Evolutionary conservation across 1,284 basidiomycete species (phyloP).

Genomic region (Rhodotorula sp.): DNA sequence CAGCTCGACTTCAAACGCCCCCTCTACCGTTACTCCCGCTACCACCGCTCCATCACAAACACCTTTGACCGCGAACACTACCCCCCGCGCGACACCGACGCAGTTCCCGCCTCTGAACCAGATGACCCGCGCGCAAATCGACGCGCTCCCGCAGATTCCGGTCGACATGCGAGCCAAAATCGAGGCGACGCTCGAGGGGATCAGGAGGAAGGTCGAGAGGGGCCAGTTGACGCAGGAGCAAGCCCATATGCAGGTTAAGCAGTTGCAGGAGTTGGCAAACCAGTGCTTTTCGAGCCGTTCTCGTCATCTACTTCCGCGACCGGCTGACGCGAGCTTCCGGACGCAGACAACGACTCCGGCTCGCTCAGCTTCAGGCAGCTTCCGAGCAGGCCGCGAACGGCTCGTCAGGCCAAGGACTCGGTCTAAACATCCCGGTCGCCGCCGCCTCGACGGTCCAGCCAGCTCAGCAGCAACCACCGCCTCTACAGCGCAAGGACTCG

Average conservation of each 20-base stretch:
- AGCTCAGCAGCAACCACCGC: background rate
- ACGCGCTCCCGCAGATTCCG: slow-evolving; percentile 27
- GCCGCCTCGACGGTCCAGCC: background rate
- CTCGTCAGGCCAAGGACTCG: slow-evolving; percentile 17
- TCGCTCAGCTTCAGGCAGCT: slow-evolving; percentile 14
- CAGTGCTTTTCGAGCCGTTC: background rate
- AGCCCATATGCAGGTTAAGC: slow-evolving; percentile 20
- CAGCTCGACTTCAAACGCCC: background rate
- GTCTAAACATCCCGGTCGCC: slow-evolving; percentile 12
- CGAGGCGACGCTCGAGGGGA: slow-evolving; percentile 17
- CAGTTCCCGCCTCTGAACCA: slow-evolving; percentile 1
- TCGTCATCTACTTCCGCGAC: background rate
- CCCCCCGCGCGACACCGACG: background rate
- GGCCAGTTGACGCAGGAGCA: slow-evolving; percentile 25
- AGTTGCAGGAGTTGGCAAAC: slow-evolving; percentile 34
- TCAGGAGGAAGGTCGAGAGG: slow-evolving; percentile 11
- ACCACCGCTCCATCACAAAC: too few species aligned
- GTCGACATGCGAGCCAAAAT: slow-evolving; percentile 31
- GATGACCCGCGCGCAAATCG: slow-evolving; percentile 19
- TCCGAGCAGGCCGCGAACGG: background rate
- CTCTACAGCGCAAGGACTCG: slow-evolving; percentile 14
- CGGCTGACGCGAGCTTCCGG: too few species aligned
- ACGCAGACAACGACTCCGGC: background rate
- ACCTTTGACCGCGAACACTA: too few species aligned
- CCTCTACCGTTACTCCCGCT: background rate